Base-by-base conservation (phyloP, 768 basidiomycete genomes). In the Phylloporus arenicola region DNA sequence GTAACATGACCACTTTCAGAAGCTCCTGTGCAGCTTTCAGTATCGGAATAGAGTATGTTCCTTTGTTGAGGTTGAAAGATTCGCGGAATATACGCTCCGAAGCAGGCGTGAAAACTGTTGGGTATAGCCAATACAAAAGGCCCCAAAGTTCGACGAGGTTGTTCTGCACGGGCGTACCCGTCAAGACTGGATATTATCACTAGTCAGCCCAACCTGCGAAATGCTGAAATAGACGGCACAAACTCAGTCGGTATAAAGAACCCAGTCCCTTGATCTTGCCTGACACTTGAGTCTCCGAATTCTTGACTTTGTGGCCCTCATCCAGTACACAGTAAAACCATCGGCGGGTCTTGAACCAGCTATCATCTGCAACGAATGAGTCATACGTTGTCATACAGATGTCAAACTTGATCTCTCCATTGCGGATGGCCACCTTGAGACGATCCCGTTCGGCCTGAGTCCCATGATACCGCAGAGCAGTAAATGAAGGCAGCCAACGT, bases 251-350 rank as follows among this genome's bases (percentile, higher is more conserved):
- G 65, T 79, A 79, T 47, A 80, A 59, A 16, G 81, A 73, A 14
- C 78, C 75, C n/a, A 82, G 43, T 31, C 79, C 76, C 47, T 80
- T 79, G 12, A 85, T 59, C 43, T 79, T 82, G 48, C 68, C 59
- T 2, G 81, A 66, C 7, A 83, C 55, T 22, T 76, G 74, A 20
- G 79, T 79, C 31, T 78, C 80, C 10, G 79, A 67, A 54, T 86
- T 86, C 69, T 87, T 87, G 69, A 88, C 84, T 57, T 75, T 77
- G 67, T 88, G 86, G 6, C 82, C 82, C 60, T 84, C 82, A 53
- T 84, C 82, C 12, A 84, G 73, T 6, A 82, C 80, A 52, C 77
- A 76, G 49, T 80, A 81, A 20, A 63, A 75, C 80, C 74, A 88
- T 43, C 70, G 76, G 16, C 68, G 73, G 42, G 67, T 72, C 69